Evolutionary conservation across 306 rosid genomes (phyloP), one percentile per base, ranked within the genome.

Genomic region (Cicer pinnatifidum): DNA sequence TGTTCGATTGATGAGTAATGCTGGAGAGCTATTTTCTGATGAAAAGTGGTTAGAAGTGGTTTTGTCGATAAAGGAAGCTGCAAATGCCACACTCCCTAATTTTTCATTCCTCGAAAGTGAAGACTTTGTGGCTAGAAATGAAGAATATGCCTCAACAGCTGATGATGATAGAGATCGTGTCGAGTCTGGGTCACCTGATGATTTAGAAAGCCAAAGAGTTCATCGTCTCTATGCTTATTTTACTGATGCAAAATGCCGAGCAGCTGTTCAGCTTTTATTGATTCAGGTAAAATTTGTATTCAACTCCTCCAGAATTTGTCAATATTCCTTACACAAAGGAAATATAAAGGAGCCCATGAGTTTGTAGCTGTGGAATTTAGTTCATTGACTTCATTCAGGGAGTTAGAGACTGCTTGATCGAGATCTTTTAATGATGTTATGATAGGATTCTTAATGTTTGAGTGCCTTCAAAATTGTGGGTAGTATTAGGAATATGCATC

Each of bases 11-110:
- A 92, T 92, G 97, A 92, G 96, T 88, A 92, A 87, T 75, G 92
- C 99, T 6, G 99, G 99, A 37, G 92, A 86, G 59, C 84, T 91
- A 70, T 90, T 90, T 84, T 88, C 99, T 23, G 90, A 95, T 64
- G 99, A 87, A 75, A 95, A 95, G 87, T 95, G 99, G 99, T 88
- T 87, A 53, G 97, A 91, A 81, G 99, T 95, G 67, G 96, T 89
- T 85, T 82, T 82, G 61, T 88, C 97, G 41, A 77, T 95, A 56
- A 88, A 92, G 80, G 97, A 86, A 73, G 97, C 97, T 57, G 94
- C 97, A 81, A 82, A 73, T 85, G 88, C 92, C 33, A 92, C 99
- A 6, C 90, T 90, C 66, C 97, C 99, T 35, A 85, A 88, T 84
- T 92, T 95, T 77, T 68, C 89, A 13, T 88, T 95, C 81, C 75